phyloP scores from a whole-genome alignment of 2,329 filamentous ascomycete genomes.

The Talaromyces marneffei region DNA sequence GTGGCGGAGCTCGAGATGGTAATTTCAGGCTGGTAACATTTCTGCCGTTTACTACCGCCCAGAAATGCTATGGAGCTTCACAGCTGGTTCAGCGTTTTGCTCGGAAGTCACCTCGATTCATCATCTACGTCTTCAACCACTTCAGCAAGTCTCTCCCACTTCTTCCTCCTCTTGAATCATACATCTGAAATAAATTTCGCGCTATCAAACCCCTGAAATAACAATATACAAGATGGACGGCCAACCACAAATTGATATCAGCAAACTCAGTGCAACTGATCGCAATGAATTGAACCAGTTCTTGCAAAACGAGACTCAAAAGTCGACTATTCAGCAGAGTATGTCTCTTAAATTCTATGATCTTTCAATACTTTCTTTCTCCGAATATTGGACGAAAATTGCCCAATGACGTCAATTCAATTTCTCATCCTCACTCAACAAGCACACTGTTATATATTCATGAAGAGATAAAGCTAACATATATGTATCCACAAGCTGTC shows the following conservation, averaged over 20 bases:
- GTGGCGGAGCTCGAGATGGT: not conserved
- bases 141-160: not conserved
- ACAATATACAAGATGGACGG: slow-evolving; percentile 28
- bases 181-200: not conserved
- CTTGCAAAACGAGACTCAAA: slow-evolving; percentile 76
- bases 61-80: not conserved
- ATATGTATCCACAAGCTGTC: slow-evolving; percentile 46
- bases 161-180: no score
- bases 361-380: no score
- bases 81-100: not conserved
- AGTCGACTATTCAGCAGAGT: slow-evolving; percentile 56
- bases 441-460: not conserved
- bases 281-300: slow-evolving; percentile 85
- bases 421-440: not conserved
- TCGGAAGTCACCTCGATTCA: not conserved
- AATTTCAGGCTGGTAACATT: slow-evolving; percentile 11
- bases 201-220: not conserved
- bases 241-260: slow-evolving; percentile 53
- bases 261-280: slow-evolving; percentile 71
- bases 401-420: slow-evolving; percentile 1
- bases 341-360: no score
- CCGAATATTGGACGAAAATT: not conserved
- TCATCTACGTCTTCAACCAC: not conserved
- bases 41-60: slow-evolving; percentile 25
- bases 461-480: not conserved